Conservation (phyloP, 257 asterid species). For the Prunella vulgaris region DNA sequence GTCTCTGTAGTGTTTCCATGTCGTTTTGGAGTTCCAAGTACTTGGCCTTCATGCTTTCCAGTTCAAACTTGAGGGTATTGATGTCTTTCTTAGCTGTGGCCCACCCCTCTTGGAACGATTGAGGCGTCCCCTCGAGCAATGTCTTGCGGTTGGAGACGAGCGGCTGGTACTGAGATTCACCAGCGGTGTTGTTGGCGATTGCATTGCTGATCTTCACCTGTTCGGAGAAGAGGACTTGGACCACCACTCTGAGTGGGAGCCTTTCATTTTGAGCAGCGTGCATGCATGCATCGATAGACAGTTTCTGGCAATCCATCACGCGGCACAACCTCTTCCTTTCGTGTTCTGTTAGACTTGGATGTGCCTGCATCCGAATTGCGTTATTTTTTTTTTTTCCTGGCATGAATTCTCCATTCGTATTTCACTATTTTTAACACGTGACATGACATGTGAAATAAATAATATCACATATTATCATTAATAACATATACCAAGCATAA, state of each 20-base stretch:
- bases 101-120: conserved; percentile 97
- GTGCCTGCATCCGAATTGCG: conserved; percentile 47
- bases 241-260: neutral
- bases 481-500: too few species aligned
- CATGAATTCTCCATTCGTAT: too few species aligned
- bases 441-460: too few species aligned
- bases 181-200: conserved; percentile 48
- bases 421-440: too few species aligned
- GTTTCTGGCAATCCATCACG: neutral
- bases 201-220: conserved; percentile 93
- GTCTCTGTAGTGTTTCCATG: conserved; percentile 69
- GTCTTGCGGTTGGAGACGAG: conserved; percentile 58
- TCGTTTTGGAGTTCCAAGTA: conserved; percentile 71
- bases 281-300: neutral
- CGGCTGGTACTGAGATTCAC: conserved; percentile 63
- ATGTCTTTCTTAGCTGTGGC: conserved; percentile 89
- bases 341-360: conserved; percentile 81
- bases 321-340: conserved; percentile 68
- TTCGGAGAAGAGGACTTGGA: conserved; percentile 79
- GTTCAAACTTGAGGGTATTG: conserved; percentile 81
- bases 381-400: too few species aligned
- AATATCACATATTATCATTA: too few species aligned
- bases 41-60: conserved; percentile 70
- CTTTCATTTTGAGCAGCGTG: neutral
- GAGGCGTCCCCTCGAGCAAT: conserved; percentile 88